Conservation (phyloP, 371 early-diverging fungal genomes). For the Lichtheimia ramosa region DNA sequence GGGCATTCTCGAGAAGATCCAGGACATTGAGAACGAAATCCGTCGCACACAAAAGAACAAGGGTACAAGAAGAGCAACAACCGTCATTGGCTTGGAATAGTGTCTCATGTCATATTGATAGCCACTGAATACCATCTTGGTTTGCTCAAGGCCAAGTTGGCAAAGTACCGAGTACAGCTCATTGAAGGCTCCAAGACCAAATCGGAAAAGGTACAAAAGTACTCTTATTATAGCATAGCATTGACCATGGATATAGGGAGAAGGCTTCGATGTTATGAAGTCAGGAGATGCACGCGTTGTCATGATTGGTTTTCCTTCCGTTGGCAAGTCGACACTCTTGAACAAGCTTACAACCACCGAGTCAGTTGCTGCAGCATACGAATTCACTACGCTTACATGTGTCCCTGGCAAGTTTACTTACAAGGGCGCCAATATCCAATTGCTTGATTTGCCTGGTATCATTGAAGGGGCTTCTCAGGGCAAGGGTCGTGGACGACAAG, state of each 20-base stretch:
- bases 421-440: conserved; percentile 98
- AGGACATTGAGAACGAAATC: conserved; percentile 84
- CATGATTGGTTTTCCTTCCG: conserved; percentile 98
- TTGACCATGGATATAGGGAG: conserved; percentile 59
- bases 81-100: not conserved
- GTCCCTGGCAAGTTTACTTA: conserved; percentile 98
- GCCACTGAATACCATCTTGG: conserved; percentile 98
- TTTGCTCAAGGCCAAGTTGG: conserved; percentile 95
- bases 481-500: conserved; percentile 96
- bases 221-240: not conserved
- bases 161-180: conserved; percentile 93
- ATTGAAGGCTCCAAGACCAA: conserved; percentile 82
- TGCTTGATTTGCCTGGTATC: conserved; percentile 85
- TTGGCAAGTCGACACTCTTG: conserved; percentile 98
- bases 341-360: conserved; percentile 94
- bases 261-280: conserved; percentile 98
- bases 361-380: conserved; percentile 93
- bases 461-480: conserved; percentile 97
- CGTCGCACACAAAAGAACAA: conserved; percentile 92
- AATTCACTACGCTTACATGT: conserved; percentile 99
- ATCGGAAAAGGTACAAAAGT: conserved; percentile 76
- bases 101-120: conserved; percentile 8
- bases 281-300: conserved; percentile 99
- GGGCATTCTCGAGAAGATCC: conserved; percentile 95
- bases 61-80: conserved; percentile 42